phyloP scores from a whole-genome alignment of 805 yeast genomes.

The Henningerozyma blattae region DNA sequence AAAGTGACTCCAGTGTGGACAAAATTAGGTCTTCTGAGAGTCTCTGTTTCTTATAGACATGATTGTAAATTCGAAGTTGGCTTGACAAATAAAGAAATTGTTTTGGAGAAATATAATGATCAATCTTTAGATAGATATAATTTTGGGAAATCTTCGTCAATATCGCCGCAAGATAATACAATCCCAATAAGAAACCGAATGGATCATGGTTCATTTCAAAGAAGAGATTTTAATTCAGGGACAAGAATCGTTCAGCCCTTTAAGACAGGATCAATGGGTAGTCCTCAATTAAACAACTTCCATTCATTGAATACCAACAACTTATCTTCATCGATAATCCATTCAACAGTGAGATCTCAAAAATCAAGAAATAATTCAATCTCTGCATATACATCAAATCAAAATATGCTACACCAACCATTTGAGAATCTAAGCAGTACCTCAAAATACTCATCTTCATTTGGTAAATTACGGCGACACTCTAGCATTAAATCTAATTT shows the following conservation, averaged over 20 bases:
- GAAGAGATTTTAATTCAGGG: background rate
- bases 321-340: background rate
- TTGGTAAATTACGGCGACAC: constrained; percentile 54
- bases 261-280: constrained; percentile 27
- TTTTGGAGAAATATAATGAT: background rate
- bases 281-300: constrained; percentile 19
- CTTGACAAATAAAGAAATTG: constrained; percentile 1
- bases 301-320: constrained; percentile 3
- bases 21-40: constrained; percentile 57
- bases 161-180: constrained; percentile 15
- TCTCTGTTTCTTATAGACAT: constrained; percentile 69
- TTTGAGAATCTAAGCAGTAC: constrained; percentile 27
- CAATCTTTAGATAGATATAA: background rate
- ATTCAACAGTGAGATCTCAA: constrained; percentile 21
- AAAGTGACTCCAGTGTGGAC: constrained; percentile 63
- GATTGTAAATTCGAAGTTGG: constrained; percentile 52
- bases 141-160: constrained; percentile 11
- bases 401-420: constrained; percentile 4
- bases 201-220: constrained; percentile 10
- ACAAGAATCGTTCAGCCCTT: constrained; percentile 24
- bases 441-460: constrained; percentile 60
- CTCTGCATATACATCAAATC: constrained; percentile 14
- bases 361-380: constrained; percentile 27
- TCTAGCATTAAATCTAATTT: constrained; percentile 28
- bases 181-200: constrained; percentile 4